Percentiles rank a stretch among this genome's conserved stretches.
These are phyloP conservation scores for Chaetomium fimeti DNA, from an alignment of 495 filamentous ascomycete species.

Conservation along the genomic window DNA sequence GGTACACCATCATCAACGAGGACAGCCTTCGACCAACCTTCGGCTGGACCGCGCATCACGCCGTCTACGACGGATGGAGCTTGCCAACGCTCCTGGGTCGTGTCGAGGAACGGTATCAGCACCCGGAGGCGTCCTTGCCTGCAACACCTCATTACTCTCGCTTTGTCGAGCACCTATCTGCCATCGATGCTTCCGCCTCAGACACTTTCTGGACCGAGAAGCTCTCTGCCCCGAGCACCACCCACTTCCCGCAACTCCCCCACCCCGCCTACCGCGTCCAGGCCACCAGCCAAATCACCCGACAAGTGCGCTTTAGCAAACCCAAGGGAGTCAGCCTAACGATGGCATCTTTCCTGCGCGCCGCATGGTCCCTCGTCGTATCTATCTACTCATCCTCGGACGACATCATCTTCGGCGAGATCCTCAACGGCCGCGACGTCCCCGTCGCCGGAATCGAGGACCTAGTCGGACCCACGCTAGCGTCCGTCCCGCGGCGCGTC, in stretches of 20 bases:
- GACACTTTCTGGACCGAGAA: slow-evolving; percentile 30
- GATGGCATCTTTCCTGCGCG: slow-evolving; percentile 36
- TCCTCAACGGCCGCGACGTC: slow-evolving; percentile 50
- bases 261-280: slow-evolving; percentile 24
- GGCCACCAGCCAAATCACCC: slow-evolving; percentile 23
- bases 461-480: slow-evolving; percentile 55
- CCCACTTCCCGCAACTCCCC: slow-evolving; percentile 36
- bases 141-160: slow-evolving; percentile 30
- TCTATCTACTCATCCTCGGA: slow-evolving; percentile 33
- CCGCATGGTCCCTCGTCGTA: slow-evolving; percentile 42
- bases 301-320: slow-evolving; percentile 13
- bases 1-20: slow-evolving; percentile 21
- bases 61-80: slow-evolving; percentile 65
- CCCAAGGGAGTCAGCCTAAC: slow-evolving; percentile 28
- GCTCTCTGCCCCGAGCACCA: slow-evolving; percentile 23
- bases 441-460: slow-evolving; percentile 46
- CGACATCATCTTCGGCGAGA: slow-evolving; percentile 55
- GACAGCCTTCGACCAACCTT: slow-evolving; percentile 47
- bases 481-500: slow-evolving; percentile 58
- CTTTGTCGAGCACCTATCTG: slow-evolving; percentile 31
- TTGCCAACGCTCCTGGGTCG: slow-evolving; percentile 36
- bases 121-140: slow-evolving; percentile 19
- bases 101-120: slow-evolving; percentile 26
- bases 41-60: slow-evolving; percentile 53
- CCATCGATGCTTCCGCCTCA: slow-evolving; percentile 17